These are phyloP conservation scores for Aureobasidium sp. DNA, from an alignment of 2,329 filamentous ascomycete species.

Conservation along the genomic window DNA sequence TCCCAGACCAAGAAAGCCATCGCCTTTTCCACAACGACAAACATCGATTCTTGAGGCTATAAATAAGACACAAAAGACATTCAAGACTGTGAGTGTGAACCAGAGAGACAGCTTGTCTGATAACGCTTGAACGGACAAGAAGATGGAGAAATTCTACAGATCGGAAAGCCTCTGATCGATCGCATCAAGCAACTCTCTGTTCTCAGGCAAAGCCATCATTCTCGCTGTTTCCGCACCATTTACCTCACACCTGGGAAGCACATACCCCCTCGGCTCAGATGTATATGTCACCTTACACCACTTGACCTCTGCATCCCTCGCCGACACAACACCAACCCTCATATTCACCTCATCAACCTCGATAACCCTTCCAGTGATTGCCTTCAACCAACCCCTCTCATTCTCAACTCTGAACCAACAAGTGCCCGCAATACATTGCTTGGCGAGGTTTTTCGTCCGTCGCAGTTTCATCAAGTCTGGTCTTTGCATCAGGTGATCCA, in stretches of 20 bases:
- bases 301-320: not conserved
- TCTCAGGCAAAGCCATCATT: too few relatives aligned
- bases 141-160: too few relatives aligned
- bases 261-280: not conserved
- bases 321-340: not conserved
- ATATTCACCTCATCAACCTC: not conserved
- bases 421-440: not conserved
- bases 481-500: not conserved
- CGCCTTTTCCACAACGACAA: too few relatives aligned
- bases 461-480: not conserved
- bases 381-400: not conserved
- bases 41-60: not conserved
- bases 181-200: too few relatives aligned
- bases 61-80: not conserved
- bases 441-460: too few relatives aligned
- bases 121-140: too few relatives aligned
- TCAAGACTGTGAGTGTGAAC: too few relatives aligned
- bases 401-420: not conserved
- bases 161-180: too few relatives aligned
- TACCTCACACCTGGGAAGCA: not conserved
- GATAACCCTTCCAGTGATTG: not conserved
- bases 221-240: not conserved
- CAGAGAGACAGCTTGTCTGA: too few relatives aligned
- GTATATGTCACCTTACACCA: not conserved
- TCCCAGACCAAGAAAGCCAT: not conserved